Conservation (phyloP, 176 grass and related monocot species). For the Rhynchospora breviuscula region DNA sequence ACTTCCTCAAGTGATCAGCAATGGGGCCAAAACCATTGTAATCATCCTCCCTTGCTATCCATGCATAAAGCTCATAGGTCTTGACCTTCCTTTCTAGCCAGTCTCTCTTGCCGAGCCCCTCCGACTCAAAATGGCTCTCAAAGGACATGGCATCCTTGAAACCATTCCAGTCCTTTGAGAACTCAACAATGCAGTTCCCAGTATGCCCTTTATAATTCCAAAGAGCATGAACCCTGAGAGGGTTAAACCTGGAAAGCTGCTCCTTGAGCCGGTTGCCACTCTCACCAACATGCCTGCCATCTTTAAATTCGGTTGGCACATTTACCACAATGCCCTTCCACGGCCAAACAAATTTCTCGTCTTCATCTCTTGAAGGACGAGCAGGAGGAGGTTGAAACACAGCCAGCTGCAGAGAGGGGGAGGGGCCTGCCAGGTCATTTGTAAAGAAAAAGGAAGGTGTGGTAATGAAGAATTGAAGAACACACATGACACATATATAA, state of each 20-base stretch:
- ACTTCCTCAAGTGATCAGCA: slow-evolving; percentile 37
- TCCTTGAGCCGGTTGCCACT: slow-evolving; percentile 31
- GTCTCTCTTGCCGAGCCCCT: slow-evolving; percentile 37
- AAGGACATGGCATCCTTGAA: slow-evolving; percentile 43
- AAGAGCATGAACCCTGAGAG: slow-evolving; percentile 37
- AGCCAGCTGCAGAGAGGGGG: neutral
- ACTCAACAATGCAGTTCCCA: slow-evolving; percentile 48
- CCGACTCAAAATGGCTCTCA: slow-evolving; percentile 44
- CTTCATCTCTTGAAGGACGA: neutral
- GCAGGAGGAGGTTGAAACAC: neutral
- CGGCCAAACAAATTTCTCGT: slow-evolving; percentile 25
- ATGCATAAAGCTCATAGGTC: slow-evolving; percentile 36
- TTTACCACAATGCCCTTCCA: slow-evolving; percentile 53
- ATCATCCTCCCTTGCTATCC: slow-evolving; percentile 50
- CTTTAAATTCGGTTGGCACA: slow-evolving; percentile 37
- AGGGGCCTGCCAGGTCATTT: neutral
- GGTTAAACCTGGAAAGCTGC: slow-evolving; percentile 22
- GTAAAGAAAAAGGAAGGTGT: neutral
- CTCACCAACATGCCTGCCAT: slow-evolving; percentile 43
- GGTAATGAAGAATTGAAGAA: no score
- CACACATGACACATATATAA: no score
- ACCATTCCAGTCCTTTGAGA: slow-evolving; percentile 47
- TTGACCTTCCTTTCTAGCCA: slow-evolving; percentile 31
- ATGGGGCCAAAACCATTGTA: slow-evolving; percentile 31
- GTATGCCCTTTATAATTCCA: slow-evolving; percentile 59